Conservation (phyloP, 2,329 filamentous ascomycete species). For the Colletotrichum sp. region DNA sequence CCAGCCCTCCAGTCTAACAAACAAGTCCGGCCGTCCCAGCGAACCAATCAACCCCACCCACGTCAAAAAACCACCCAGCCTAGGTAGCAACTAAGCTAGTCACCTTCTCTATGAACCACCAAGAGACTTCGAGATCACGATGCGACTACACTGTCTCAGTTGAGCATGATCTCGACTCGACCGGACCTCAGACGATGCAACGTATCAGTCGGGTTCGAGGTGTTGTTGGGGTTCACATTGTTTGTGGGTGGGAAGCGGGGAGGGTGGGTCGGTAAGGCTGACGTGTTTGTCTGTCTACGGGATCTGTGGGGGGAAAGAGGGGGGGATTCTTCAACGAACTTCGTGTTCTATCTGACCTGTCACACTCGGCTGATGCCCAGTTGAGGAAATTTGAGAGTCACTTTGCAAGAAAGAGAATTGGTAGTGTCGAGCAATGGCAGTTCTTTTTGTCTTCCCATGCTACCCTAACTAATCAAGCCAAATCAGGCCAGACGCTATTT, state of each 20-base stretch:
- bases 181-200: too few species aligned
- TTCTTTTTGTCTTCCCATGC: slow-evolving; percentile 8
- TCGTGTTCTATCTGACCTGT: neutral
- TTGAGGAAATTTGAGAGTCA: rapidly evolving
- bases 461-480: slow-evolving; percentile 19
- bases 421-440: neutral
- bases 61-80: too few species aligned
- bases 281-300: neutral
- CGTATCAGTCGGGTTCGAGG: too few species aligned
- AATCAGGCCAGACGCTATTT: slow-evolving; percentile 1
- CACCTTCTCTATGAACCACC: too few species aligned
- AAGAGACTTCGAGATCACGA: too few species aligned
- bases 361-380: neutral
- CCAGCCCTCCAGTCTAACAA: too few species aligned
- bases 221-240: neutral
- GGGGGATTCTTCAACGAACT: neutral
- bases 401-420: rapidly evolving
- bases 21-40: too few species aligned
- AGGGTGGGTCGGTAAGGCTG: neutral
- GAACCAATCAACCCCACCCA: too few species aligned
- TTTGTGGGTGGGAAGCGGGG: neutral
- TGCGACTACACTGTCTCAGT: too few species aligned
- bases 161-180: too few species aligned
- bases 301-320: neutral
- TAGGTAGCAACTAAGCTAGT: too few species aligned